Base-by-base conservation (phyloP, 2,329 filamentous ascomycete genomes). In the Ophiostoma tasmaniense region DNA sequence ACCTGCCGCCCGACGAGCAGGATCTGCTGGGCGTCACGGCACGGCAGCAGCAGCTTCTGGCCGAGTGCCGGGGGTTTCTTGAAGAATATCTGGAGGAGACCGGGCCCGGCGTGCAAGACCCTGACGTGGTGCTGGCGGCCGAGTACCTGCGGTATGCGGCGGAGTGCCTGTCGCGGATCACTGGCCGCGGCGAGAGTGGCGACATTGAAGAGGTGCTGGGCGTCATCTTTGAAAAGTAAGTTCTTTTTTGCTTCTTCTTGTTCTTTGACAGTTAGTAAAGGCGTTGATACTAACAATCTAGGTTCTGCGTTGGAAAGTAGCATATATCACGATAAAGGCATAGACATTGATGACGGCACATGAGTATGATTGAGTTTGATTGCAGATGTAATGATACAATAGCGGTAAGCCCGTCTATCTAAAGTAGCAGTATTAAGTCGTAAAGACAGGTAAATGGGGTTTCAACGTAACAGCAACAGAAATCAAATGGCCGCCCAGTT, bases 161-260 rank as follows among this genome's bases (percentile, higher is more conserved):
- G 0, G 86, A 89, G 67, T 89, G 87, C 72, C 82, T 97, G n/a
- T 90, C 92, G 1, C 87, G 88, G 69, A 96, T 98, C 74, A 98
- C 93, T 0, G 95, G 95, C 0, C 87, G 87, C 68, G 93, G 93
- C 0, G 91, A 93, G 74, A 86, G 85, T 55, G 91, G 93, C 2
- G 94, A 98, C 78, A 92, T 98, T 20, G 94, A 99, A 77, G 95
- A 98, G 76, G 92, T 99, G 8, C 80, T 99, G 62, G 95, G 95
- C 0, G 93, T 99, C 28, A 93, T 99, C 3, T 99, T 99, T 80
- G 94, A 98, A 78, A 98, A 96, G 91, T 96, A 81, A 83, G 87
- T 86, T 45, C 55, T 59, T 13, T 42, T 14, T 10, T 35, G 55
- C 64, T 55, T 50, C 14, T 11, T 35, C 45, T 37, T 37, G 1